Evolutionary conservation across 805 yeast genomes (phyloP), one percentile per base, ranked within the genome.

Genomic region (Candida maesae): DNA sequence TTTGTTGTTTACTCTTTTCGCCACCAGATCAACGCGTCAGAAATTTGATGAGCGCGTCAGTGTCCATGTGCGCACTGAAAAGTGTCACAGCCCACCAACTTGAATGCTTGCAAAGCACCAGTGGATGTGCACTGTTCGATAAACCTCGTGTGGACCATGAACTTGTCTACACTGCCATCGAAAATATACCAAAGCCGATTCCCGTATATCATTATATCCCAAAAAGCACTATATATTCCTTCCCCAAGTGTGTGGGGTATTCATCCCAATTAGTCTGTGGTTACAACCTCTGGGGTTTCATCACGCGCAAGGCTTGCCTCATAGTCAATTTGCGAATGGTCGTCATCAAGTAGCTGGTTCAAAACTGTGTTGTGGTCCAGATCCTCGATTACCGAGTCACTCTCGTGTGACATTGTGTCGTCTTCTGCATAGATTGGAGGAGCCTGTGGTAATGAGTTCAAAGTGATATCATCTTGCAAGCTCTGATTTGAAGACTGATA

Each of bases 371-470:
- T 50, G 15, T 35, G 36, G 6, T 33, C 31, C 19, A 47, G 18
- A 6, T 33, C 32, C 12, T 38, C 40, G 11, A 38, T 19, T 3
- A 35, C 10, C 12, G 23, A 31, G 26, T 14, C 27, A 5, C 8
- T 20, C 10, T 27, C 26, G 9, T 24, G 32, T 7, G 12, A 3
- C 21, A 26, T 8, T 12, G 36, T 44, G 9, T 46, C 51, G 8
- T 41, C 43, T 26, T 44, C 56, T 26, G 46, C 51, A 45, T 67
- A 67, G 8, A 47, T 53, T 7, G 72, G 72, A 3, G 72, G 72
- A 12, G 64, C 63, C 3, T 32, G 13, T 13, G 63, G 57, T 3
- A 69, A 63, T 9, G 63, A 53, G 33, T 59, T 50, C 39, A 67
- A 38, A 8, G 61, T 60, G 28, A 63, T 61, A 21, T 60, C 58